Percentiles rank a stretch among this genome's conserved stretches.
Evolutionary conservation across 768 basidiomycete genomes (phyloP).

Genomic region (Kwoniella dejecticola): DNA sequence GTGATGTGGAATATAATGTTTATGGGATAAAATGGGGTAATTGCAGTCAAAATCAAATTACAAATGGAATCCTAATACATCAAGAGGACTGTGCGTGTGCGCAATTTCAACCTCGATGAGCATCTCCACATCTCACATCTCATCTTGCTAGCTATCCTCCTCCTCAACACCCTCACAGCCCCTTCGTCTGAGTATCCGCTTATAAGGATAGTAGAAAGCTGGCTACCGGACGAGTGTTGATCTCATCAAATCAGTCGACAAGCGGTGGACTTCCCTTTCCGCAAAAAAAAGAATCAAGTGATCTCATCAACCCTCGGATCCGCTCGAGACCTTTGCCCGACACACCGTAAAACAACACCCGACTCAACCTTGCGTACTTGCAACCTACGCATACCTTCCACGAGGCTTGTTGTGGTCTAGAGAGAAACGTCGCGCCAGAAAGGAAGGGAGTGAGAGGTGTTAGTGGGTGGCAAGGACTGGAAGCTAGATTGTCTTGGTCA

Average conservation of each 20-base stretch:
- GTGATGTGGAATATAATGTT: slow-evolving; percentile 6
- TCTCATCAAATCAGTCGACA: no score
- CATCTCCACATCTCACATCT: no score
- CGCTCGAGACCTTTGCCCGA: neutral
- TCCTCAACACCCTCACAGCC: no score
- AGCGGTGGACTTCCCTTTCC: neutral
- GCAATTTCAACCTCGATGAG: neutral
- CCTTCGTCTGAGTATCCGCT: no score
- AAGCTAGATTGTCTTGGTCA: no score
- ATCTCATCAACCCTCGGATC: slow-evolving; percentile 14
- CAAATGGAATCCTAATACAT: no score
- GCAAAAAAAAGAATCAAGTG: slow-evolving; percentile 4
- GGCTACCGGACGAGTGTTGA: no score
- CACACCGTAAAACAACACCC: neutral
- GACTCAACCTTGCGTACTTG: neutral
- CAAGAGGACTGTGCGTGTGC: no score
- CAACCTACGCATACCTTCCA: neutral
- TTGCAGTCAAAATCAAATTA: neutral
- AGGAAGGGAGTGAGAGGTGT: slow-evolving; percentile 21
- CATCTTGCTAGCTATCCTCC: no score
- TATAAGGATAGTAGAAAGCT: no score
- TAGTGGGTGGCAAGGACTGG: slow-evolving; percentile 16
- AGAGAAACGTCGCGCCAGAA: slow-evolving; percentile 3
- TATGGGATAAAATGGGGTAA: slow-evolving; percentile 9
- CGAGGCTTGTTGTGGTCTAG: neutral